These are phyloP conservation scores for Globisporangium spinosum DNA, from an alignment of 352 stramenopile species.

Conservation along the genomic window DNA sequence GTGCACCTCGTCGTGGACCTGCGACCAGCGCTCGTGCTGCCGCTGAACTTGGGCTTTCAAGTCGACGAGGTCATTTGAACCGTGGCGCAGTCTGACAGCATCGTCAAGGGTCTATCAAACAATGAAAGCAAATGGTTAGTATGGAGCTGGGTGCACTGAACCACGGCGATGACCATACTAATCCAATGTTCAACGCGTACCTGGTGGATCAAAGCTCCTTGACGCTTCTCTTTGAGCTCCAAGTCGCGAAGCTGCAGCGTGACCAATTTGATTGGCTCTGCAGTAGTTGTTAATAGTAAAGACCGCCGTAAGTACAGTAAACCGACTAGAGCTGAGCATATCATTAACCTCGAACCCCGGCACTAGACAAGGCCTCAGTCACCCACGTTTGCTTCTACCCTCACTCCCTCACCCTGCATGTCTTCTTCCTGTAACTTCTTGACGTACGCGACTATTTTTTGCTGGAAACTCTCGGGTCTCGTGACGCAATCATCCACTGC, in stretches of 20 bases:
- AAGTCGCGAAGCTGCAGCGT: constrained; percentile 38
- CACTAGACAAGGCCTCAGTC: too few species aligned
- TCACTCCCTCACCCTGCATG: constrained; percentile 30
- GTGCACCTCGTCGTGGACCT: constrained; percentile 27
- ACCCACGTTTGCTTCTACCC: too few species aligned
- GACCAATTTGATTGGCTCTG: constrained; percentile 39
- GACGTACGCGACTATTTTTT: constrained; percentile 41
- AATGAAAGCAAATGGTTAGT: neutral
- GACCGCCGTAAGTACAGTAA: too few species aligned
- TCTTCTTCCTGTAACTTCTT: constrained; percentile 40
- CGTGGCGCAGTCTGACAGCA: constrained; percentile 22
- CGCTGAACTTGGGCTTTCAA: constrained; percentile 27
- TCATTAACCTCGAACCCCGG: too few species aligned
- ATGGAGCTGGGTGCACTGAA: neutral
- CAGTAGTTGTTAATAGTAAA: too few species aligned
- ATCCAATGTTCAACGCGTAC: constrained; percentile 9
- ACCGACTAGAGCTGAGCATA: too few species aligned
- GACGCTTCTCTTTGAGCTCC: constrained; percentile 40
- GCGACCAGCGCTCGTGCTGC: constrained; percentile 27
- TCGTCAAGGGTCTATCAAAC: constrained; percentile 24
- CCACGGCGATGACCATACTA: neutral
- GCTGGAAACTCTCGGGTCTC: constrained; percentile 43
- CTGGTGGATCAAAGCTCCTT: constrained; percentile 42
- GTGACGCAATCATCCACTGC: constrained; percentile 24
- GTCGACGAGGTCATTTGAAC: constrained; percentile 31